Evolutionary conservation across 495 filamentous ascomycete species (phyloP).

Genomic region (Glarea lozoyensis): DNA sequence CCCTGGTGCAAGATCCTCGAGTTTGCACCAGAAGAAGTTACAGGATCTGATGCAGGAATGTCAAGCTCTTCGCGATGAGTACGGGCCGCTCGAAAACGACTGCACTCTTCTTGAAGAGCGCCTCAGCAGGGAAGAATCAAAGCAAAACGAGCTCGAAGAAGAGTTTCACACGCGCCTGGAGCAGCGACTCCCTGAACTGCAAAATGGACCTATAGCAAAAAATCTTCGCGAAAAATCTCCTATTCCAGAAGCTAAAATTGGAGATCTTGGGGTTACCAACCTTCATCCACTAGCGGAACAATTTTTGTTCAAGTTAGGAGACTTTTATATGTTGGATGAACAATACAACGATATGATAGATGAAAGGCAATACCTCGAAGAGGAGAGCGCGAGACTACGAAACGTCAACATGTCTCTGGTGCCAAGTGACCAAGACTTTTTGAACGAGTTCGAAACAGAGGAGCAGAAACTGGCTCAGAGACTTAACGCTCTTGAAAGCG

Average conservation of each 20-base stretch:
- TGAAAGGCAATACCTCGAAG: slow-evolving; percentile 2
- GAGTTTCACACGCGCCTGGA: slow-evolving; percentile 3
- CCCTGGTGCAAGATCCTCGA: neutral
- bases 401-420: neutral
- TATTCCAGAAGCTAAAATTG: neutral
- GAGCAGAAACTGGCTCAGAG: neutral
- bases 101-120: slow-evolving; percentile 6
- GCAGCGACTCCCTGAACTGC: neutral
- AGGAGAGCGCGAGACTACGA: slow-evolving; percentile 2
- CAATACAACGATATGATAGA: slow-evolving; percentile 1
- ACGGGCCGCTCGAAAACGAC: slow-evolving; percentile 10
- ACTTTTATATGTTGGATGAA: slow-evolving; percentile 10
- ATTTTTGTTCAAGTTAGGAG: slow-evolving; percentile 8
- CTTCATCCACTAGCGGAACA: slow-evolving; percentile 6
- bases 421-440: slow-evolving; percentile 5
- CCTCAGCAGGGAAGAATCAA: slow-evolving; percentile 3
- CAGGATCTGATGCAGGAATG: slow-evolving; percentile 1
- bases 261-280: neutral
- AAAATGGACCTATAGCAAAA: neutral
- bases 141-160: slow-evolving; percentile 5
- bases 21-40: neutral
- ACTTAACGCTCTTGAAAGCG: neutral
- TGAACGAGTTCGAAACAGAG: neutral
- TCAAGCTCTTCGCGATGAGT: slow-evolving; percentile 9
- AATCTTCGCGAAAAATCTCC: neutral